These are phyloP conservation scores for Dothistroma pini DNA, from an alignment of 2,329 filamentous ascomycete species.

Conservation along the genomic window DNA sequence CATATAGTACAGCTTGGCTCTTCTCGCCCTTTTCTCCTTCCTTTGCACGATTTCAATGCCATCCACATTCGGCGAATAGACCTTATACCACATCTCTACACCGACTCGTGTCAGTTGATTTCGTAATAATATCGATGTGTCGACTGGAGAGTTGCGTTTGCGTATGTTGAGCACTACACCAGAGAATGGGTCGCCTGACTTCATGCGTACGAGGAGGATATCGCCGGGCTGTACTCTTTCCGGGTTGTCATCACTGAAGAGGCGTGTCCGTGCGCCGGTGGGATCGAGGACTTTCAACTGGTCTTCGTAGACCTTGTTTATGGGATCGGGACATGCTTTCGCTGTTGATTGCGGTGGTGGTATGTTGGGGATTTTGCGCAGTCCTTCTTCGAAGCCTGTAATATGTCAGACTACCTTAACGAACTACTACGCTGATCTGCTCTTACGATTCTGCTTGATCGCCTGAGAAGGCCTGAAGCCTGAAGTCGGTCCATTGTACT, in stretches of 20 bases:
- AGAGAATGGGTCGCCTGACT: constrained; percentile 81
- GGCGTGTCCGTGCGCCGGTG: constrained; percentile 71
- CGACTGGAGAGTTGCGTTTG: constrained; percentile 65
- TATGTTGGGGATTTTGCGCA: constrained; percentile 32
- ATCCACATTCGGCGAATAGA: constrained; percentile 84
- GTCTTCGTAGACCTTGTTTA: constrained; percentile 61
- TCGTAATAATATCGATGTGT: constrained; percentile 81
- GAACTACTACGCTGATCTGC: neutral
- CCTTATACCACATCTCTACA: constrained; percentile 97
- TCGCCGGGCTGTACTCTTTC: constrained; percentile 83
- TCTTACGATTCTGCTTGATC: constrained; percentile 34
- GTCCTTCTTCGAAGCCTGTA: constrained; percentile 30
- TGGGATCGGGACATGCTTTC: constrained; percentile 60
- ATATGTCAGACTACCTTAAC: neutral
- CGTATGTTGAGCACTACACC: constrained; percentile 87
- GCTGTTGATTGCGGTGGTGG: constrained; percentile 56
- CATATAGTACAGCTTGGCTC: constrained; percentile 89
- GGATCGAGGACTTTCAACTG: constrained; percentile 79
- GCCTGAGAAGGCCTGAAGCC: constrained; percentile 33
- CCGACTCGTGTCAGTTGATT: constrained; percentile 82
- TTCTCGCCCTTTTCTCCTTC: constrained; percentile 74
- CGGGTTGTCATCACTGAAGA: constrained; percentile 74
- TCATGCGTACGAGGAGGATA: constrained; percentile 83
- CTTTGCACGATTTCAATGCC: constrained; percentile 93
- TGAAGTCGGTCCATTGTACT: constrained; percentile 27